These are phyloP conservation scores for Aphanocladium album DNA, from an alignment of 2,329 filamentous ascomycete species.

Conservation along the genomic window DNA sequence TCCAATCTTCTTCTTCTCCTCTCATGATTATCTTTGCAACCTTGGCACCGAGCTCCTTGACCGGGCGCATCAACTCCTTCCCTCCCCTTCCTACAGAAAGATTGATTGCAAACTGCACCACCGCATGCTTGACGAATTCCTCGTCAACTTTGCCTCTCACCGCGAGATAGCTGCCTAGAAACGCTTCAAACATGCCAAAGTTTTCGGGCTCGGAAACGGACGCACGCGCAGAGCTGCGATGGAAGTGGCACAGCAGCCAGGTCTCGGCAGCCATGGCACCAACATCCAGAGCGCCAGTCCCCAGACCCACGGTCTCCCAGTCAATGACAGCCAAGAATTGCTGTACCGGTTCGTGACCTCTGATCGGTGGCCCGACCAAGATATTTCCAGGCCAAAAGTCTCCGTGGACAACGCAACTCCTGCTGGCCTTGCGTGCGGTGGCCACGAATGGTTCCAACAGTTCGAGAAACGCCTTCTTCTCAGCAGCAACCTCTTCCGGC, in stretches of 20 bases:
- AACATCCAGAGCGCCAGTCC: neutral
- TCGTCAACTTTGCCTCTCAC: neutral
- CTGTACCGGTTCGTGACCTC: neutral
- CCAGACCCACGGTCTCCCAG: neutral
- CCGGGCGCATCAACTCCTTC: neutral
- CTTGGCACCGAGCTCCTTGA: neutral
- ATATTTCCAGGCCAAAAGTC: neutral
- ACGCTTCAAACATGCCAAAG: neutral
- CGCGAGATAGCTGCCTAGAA: neutral
- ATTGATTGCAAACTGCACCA: neutral
- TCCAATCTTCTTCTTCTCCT: neutral
- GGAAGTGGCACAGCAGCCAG: constrained; percentile 1
- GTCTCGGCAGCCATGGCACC: neutral
- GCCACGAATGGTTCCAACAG: neutral
- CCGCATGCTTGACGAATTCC: neutral
- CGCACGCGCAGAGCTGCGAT: neutral
- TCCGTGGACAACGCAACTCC: neutral
- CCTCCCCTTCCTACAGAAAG: neutral
- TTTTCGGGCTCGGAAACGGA: neutral
- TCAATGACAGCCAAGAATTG: neutral
- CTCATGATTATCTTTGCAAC: neutral
- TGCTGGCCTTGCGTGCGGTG: neutral
- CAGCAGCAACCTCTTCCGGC: neutral
- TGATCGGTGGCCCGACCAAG: neutral
- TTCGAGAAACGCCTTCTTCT: neutral